Conservation (phyloP, 768 basidiomycete species). For the Coprinopsis strossmayeri region DNA sequence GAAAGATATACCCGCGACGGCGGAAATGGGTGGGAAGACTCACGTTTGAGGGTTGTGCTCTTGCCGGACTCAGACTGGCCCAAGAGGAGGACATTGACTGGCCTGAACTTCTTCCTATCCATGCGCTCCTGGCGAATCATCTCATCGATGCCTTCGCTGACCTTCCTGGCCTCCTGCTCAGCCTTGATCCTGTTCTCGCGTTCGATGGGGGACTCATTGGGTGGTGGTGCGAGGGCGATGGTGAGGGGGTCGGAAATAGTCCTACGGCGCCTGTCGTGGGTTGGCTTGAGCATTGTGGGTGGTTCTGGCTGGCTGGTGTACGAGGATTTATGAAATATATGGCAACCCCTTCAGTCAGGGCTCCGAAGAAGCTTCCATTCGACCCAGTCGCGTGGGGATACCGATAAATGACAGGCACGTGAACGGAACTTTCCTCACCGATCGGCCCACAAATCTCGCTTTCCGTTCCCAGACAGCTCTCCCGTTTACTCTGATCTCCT, state of each 20-base stretch:
- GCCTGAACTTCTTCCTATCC: constrained; percentile 50
- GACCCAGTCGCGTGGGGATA: constrained; percentile 5
- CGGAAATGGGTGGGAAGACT: constrained; percentile 26
- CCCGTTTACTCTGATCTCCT: background rate
- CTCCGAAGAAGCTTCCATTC: constrained; percentile 1
- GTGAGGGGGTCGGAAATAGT: constrained; percentile 65
- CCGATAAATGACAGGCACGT: background rate
- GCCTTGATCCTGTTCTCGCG: constrained; percentile 57
- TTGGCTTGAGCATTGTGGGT: constrained; percentile 32
- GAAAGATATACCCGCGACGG: background rate
- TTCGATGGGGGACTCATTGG: constrained; percentile 62
- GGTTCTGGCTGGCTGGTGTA: background rate
- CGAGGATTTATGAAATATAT: background rate
- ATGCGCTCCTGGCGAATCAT: constrained; percentile 62
- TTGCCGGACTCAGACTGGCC: constrained; percentile 90
- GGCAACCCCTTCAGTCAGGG: background rate
- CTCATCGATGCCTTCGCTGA: constrained; percentile 75
- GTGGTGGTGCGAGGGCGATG: constrained; percentile 61
- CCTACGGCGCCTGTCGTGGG: constrained; percentile 29
- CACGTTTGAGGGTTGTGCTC: constrained; percentile 84
- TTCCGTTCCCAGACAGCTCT: background rate
- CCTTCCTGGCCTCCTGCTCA: constrained; percentile 65
- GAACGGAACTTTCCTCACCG: constrained; percentile 2
- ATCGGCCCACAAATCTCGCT: background rate
- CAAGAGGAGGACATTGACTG: constrained; percentile 71